Base-by-base conservation (phyloP, 179 eudicot genomes). In the Corrigiola litoralis region DNA sequence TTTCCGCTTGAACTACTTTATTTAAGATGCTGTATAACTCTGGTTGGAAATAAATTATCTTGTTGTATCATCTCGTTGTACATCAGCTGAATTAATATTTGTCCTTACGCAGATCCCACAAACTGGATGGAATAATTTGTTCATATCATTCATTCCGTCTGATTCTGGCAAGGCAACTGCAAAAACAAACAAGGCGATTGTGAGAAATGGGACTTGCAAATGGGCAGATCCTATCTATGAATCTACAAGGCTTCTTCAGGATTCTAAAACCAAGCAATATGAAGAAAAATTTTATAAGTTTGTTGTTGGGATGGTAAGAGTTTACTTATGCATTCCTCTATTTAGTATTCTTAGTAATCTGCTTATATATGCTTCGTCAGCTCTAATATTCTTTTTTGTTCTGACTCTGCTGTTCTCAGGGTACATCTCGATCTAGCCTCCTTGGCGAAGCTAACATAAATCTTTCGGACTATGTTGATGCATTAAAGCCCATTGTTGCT, bases 191-290 rank as follows among this genome's bases (percentile, higher is more conserved):
- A 95, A 91, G 85, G 89, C 96, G 46, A 84, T 75, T 82, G 99
- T 95, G 64, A 88, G 97, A 81, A 95, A 95, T 77, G 97, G 97
- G 50, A 74, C 80, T 42, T 95, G 99, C 79, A 91, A 91, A 82
- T 95, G 99, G 99, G 82, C 77, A 25, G 99, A 95, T 85, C 99
- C 99, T 54, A 91, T 95, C 18, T 95, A 95, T 82, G 99, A 95
- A 84, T 88, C 90, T 44, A 85, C 99, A 56, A 83, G 92, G 72
- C 96, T 95, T 83, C 92, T 95, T 20, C 88, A 82, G 69, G 97
- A 95, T 72, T 65, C 83, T 57, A 86, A 80, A 74, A 88, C 80
- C 69, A 95, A 86, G 70, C 88, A 85, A 66, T 87, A 71, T 67
- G 97, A 88, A 68, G 99, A 86, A 53, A 95, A 88, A 79, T 79